Evolutionary conservation across 2,329 filamentous ascomycete genomes (phyloP).

Genomic region (Trichoderma semiorbis): DNA sequence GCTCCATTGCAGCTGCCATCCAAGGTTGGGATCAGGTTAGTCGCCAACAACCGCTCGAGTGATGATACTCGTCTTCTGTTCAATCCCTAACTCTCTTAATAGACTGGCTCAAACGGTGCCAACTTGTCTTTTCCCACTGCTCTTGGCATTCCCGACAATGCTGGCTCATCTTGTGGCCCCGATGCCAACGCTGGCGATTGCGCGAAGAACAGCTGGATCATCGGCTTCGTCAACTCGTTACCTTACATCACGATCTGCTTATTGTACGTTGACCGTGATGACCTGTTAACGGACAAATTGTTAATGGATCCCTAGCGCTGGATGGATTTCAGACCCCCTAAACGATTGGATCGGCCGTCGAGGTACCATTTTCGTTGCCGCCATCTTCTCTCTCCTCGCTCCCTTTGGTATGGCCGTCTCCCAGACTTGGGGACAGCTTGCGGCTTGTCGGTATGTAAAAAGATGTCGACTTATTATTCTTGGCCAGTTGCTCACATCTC

Average conservation of each 20-base stretch:
- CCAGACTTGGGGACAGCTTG: conserved; percentile 57
- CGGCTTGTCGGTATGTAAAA: conserved; percentile 47
- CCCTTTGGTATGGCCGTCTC: conserved; percentile 58
- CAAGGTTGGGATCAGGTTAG: conserved; percentile 45
- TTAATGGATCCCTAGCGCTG: conserved; percentile 39
- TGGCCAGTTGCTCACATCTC: neutral
- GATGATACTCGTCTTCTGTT: neutral
- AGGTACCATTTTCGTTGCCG: conserved; percentile 61
- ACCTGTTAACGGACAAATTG: neutral
- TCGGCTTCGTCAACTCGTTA: conserved; percentile 57
- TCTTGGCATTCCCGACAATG: conserved; percentile 40
- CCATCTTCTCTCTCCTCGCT: conserved; percentile 58
- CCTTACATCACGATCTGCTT: conserved; percentile 41
- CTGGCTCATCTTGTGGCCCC: conserved; percentile 30
- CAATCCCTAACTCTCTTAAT: neutral
- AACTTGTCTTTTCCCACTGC: conserved; percentile 44
- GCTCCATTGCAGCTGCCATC: conserved; percentile 52
- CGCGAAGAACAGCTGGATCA: conserved; percentile 53
- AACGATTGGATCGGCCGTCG: conserved; percentile 58
- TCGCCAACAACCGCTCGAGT: neutral
- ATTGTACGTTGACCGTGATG: conserved; percentile 35
- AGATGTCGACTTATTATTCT: neutral
- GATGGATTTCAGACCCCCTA: conserved; percentile 60
- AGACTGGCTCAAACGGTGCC: conserved; percentile 47
- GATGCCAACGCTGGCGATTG: conserved; percentile 37